These are phyloP conservation scores for Fusarium sp. DNA, from an alignment of 2,329 filamentous ascomycete species.

Conservation along the genomic window DNA sequence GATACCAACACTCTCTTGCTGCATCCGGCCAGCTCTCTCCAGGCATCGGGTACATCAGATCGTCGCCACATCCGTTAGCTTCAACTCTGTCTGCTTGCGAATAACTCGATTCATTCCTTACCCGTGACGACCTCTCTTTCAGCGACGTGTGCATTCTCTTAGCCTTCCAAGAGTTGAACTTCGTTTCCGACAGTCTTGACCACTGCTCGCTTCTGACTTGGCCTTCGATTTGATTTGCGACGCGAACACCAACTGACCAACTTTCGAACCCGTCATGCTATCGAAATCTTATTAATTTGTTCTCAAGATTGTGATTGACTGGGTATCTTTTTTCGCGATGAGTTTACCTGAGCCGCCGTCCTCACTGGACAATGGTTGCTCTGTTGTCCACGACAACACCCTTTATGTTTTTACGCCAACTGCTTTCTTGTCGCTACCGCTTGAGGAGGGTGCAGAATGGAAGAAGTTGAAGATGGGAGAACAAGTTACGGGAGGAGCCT, in stretches of 20 bases:
- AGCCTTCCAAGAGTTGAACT: slow-evolving; percentile 8
- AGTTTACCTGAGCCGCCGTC: slow-evolving; percentile 74
- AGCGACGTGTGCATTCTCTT: slow-evolving; percentile 9
- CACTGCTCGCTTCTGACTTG: slow-evolving; percentile 5
- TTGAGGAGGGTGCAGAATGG: slow-evolving; percentile 79
- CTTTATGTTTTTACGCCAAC: slow-evolving; percentile 83
- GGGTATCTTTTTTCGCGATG: slow-evolving; percentile 60
- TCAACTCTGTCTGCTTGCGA: slow-evolving; percentile 33
- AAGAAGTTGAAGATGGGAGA: slow-evolving; percentile 70
- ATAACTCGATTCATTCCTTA: slow-evolving; percentile 30
- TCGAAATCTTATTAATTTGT: slow-evolving; percentile 26
- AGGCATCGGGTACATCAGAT: slow-evolving; percentile 25
- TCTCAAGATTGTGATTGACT: slow-evolving; percentile 19
- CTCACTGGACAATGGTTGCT: slow-evolving; percentile 80
- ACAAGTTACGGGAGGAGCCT: slow-evolving; percentile 77
- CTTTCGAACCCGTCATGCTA: slow-evolving; percentile 40
- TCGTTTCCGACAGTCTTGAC: neutral
- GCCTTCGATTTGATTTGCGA: slow-evolving; percentile 17
- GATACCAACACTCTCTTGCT: slow-evolving; percentile 31
- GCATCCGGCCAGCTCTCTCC: slow-evolving; percentile 38
- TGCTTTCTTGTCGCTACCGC: slow-evolving; percentile 77
- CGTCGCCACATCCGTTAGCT: slow-evolving; percentile 24
- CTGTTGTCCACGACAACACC: slow-evolving; percentile 80
- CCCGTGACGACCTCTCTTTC: slow-evolving; percentile 18
- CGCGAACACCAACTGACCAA: slow-evolving; percentile 19